These are phyloP conservation scores for Epichloe glyceriae DNA, from an alignment of 2,329 filamentous ascomycete genomes.

Conservation along the genomic window DNA sequence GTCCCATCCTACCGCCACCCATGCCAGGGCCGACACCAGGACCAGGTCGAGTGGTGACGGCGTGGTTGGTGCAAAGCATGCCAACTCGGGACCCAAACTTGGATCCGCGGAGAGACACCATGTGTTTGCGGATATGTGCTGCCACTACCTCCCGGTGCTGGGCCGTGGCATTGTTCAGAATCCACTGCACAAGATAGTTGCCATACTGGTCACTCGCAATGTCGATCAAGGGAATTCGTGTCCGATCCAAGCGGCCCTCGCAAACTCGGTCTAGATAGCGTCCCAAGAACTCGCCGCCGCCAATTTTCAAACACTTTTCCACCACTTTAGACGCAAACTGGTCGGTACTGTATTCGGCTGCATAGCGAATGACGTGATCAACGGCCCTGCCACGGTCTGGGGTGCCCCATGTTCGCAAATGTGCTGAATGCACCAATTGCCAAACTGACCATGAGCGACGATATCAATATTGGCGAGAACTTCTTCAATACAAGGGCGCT, in stretches of 20 bases:
- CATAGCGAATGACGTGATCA: constrained; percentile 87
- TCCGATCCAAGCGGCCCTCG: constrained; percentile 77
- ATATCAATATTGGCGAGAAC: constrained; percentile 91
- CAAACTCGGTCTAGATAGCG: constrained; percentile 91
- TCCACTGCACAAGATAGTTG: constrained; percentile 96
- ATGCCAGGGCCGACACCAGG: constrained; percentile 62
- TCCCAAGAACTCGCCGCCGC: constrained; percentile 75
- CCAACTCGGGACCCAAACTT: constrained; percentile 98
- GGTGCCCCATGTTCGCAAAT: constrained; percentile 93
- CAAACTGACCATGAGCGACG: constrained; percentile 93
- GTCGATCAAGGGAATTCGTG: constrained; percentile 92
- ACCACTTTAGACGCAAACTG: constrained; percentile 99
- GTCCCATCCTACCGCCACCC: constrained; percentile 37
- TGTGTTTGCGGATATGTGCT: constrained; percentile 92
- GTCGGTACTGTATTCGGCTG: constrained; percentile 95
- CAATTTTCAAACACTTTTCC: constrained; percentile 97
- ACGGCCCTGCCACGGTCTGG: constrained; percentile 86
- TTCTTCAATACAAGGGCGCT: constrained; percentile 96
- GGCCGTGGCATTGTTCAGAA: constrained; percentile 73
- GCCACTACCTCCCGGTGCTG: constrained; percentile 91
- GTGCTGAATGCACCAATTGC: constrained; percentile 99
- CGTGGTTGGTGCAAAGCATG: constrained; percentile 97
- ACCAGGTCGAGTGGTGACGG: constrained; percentile 75
- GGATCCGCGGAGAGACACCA: constrained; percentile 95
- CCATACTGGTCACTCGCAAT: constrained; percentile 98